Conservation (phyloP, 352 stramenopile species). For the Pythium periplocum region DNA sequence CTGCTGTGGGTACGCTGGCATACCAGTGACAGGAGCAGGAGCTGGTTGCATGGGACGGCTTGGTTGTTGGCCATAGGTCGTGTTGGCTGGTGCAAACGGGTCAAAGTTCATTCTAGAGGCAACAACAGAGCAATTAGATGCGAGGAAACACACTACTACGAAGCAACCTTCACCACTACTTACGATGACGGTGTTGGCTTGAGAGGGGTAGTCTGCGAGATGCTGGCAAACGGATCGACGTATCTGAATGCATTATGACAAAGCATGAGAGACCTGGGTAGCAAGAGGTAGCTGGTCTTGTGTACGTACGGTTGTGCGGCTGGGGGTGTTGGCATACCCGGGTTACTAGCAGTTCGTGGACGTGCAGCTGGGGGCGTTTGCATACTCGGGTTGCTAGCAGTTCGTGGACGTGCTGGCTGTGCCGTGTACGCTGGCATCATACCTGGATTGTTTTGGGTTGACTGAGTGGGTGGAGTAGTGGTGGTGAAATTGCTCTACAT, state of each 20-base stretch:
- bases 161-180: not conserved
- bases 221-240: constrained; percentile 57
- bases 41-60: not conserved
- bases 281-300: constrained; percentile 18
- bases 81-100: constrained; percentile 28
- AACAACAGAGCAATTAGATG: too few relatives aligned
- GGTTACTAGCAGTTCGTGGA: too few relatives aligned
- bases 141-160: too few relatives aligned
- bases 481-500: constrained; percentile 4
- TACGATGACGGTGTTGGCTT: constrained; percentile 32
- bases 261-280: not conserved
- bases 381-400: constrained; percentile 12
- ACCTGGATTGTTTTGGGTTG: too few relatives aligned
- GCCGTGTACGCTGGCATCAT: not conserved
- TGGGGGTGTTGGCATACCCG: too few relatives aligned
- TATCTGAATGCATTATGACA: constrained; percentile 20
- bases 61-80: constrained; percentile 18
- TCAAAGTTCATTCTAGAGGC: constrained; percentile 40
- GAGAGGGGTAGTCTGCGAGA: constrained; percentile 30
- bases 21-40: not conserved
- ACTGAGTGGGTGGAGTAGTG: too few relatives aligned
- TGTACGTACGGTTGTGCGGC: constrained; percentile 8
- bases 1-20: constrained; percentile 9
- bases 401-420: constrained; percentile 12
- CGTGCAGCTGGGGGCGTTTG: not conserved